phyloP scores from a whole-genome alignment of 768 basidiomycete genomes.

The Calocybe indica region DNA sequence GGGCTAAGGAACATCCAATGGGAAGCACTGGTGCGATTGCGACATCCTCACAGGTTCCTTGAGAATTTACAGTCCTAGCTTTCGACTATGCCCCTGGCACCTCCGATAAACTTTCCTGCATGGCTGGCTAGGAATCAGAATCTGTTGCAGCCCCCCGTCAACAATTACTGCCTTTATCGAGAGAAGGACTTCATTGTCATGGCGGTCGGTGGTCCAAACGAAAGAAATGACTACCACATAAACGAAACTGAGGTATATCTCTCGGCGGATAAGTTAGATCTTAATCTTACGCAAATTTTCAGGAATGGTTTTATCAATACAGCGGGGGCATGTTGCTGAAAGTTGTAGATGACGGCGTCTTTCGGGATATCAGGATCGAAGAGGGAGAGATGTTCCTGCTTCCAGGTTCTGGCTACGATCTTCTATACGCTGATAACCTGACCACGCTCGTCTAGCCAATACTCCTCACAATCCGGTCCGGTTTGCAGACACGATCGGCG shows the following conservation, averaged over 20 bases:
- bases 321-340: constrained; percentile 90
- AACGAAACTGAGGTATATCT: constrained; percentile 83
- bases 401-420: constrained; percentile 52
- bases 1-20: not conserved
- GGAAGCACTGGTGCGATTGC: not conserved
- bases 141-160: constrained; percentile 85
- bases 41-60: not conserved
- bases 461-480: constrained; percentile 96
- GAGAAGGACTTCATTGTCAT: constrained; percentile 91
- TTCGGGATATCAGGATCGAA: constrained; percentile 82
- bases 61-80: not conserved
- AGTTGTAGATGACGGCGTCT: constrained; percentile 73
- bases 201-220: constrained; percentile 94
- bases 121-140: constrained; percentile 84
- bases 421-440: no score
- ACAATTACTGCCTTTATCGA: constrained; percentile 81
- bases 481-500: constrained; percentile 83
- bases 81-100: constrained; percentile 57
- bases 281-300: not conserved
- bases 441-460: constrained; percentile 52
- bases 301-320: constrained; percentile 99
- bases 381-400: constrained; percentile 97
- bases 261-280: not conserved
- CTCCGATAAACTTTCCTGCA: constrained; percentile 83
- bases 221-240: constrained; percentile 89